Conservation (phyloP, 257 asterid species). For the Nicotiana sylvestris region DNA sequence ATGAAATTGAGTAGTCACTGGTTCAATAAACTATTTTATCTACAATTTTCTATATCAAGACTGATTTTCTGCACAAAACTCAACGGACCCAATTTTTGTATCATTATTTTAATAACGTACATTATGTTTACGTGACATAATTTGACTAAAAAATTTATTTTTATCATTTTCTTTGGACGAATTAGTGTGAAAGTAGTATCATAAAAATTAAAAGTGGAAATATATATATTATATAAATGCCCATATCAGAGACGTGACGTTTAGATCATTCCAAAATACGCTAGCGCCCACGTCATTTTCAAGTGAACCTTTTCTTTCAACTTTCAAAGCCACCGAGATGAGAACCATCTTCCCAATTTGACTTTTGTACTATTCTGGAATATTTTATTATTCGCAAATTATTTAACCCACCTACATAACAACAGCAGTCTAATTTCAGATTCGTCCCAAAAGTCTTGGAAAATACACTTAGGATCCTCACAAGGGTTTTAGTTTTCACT, state of each 20-base stretch:
- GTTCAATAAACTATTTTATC: conserved; percentile 19
- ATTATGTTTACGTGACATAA: too few species aligned
- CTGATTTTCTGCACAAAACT: conserved; percentile 34
- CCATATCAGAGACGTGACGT: conserved; percentile 30
- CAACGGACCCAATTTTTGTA: conserved; percentile 31
- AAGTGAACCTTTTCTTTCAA: conserved; percentile 42
- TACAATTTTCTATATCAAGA: conserved; percentile 22
- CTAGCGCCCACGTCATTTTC: conserved; percentile 52
- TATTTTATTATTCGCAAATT: too few species aligned
- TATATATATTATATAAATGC: too few species aligned
- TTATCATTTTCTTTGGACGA: too few species aligned
- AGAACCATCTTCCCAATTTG: conserved; percentile 4
- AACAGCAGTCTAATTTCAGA: not conserved
- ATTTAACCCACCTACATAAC: not conserved
- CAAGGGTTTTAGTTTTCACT: not conserved
- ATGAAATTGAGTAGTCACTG: not conserved
- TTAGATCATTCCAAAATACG: conserved; percentile 48
- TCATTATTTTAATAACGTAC: not conserved
- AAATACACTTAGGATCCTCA: not conserved
- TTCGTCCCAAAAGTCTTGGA: not conserved
- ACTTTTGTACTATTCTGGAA: not conserved
- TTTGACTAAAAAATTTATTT: too few species aligned
- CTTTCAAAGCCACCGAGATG: conserved; percentile 42
- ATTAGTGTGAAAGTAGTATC: too few species aligned
- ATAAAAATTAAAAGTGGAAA: too few species aligned